Conservation (phyloP, 352 stramenopile species). For the Peronospora destructor region DNA sequence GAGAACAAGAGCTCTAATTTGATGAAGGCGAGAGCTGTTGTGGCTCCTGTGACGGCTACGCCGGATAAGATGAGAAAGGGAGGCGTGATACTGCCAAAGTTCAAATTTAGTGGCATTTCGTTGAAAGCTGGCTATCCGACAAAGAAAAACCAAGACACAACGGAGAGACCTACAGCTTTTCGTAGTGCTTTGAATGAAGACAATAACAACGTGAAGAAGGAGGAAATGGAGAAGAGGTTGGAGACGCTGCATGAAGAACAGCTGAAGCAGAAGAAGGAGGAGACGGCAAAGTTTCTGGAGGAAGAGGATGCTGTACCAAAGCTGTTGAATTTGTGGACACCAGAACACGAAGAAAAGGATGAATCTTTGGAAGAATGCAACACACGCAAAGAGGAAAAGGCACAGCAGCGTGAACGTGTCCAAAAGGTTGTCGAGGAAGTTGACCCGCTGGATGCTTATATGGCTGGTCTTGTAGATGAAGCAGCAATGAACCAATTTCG, state of each 20-base stretch:
- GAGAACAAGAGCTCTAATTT: neutral
- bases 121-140: constrained; percentile 36
- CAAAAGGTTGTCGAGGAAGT: constrained; percentile 76
- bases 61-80: constrained; percentile 6
- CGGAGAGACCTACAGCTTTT: constrained; percentile 16
- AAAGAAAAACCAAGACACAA: constrained; percentile 16
- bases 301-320: constrained; percentile 67
- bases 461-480: constrained; percentile 77
- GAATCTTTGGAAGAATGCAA: constrained; percentile 45
- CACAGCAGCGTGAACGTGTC: constrained; percentile 45
- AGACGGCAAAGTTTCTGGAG: constrained; percentile 54
- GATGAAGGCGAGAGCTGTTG: constrained; percentile 9
- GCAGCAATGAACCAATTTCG: constrained; percentile 69
- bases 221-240: constrained; percentile 32
- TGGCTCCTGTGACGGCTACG: constrained; percentile 12
- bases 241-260: constrained; percentile 44
- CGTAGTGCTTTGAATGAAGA: constrained; percentile 21
- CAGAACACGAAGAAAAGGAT: constrained; percentile 60
- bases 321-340: constrained; percentile 49
- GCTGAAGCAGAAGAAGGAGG: constrained; percentile 51
- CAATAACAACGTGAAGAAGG: constrained; percentile 13
- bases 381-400: constrained; percentile 42
- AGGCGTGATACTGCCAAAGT: constrained; percentile 33
- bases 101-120: constrained; percentile 65
- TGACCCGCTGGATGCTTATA: constrained; percentile 81